A percentile compares a stretch with the other conserved stretches of the same genome.
Evolutionary conservation across 2,329 filamentous ascomycete genomes (phyloP).

Genomic region (Aspergillus fumigatiaffinis): DNA sequence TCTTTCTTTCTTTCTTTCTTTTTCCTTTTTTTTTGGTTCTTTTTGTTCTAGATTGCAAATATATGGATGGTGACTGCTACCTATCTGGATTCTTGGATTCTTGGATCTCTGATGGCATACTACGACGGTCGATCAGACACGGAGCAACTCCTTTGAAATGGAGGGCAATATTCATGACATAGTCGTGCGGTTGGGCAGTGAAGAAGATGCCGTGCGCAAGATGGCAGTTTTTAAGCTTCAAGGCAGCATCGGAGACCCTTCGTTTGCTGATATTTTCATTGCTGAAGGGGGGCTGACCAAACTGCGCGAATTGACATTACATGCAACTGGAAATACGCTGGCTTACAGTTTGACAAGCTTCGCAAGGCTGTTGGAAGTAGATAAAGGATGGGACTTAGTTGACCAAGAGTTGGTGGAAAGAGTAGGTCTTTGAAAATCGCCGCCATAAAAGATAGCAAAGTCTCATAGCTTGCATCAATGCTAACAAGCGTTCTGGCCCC

Average conservation of each 20-base stretch:
- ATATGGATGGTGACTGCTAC: neutral
- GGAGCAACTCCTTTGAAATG: slow-evolving; percentile 33
- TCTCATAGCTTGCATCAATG: neutral
- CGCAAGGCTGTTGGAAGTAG: slow-evolving; percentile 82
- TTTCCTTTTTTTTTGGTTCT: too few relatives aligned
- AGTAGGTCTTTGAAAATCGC: slow-evolving; percentile 44
- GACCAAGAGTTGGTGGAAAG: slow-evolving; percentile 54
- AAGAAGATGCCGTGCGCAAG: slow-evolving; percentile 87
- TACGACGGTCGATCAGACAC: neutral
- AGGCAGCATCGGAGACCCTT: slow-evolving; percentile 88
- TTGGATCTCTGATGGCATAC: neutral
- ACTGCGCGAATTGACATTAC: slow-evolving; percentile 77
- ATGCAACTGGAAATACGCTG: slow-evolving; percentile 84
- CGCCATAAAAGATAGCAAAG: neutral
- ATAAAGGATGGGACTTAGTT: slow-evolving; percentile 87
- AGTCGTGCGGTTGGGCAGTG: slow-evolving; percentile 56
- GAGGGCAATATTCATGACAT: slow-evolving; percentile 55
- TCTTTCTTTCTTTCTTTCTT: too few relatives aligned
- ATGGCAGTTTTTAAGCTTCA: slow-evolving; percentile 99
- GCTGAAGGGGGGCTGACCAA: slow-evolving; percentile 78
- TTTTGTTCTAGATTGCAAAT: neutral
- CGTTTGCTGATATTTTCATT: slow-evolving; percentile 96
- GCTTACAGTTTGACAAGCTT: slow-evolving; percentile 92
- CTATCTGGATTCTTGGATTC: neutral
- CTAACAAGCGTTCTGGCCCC: slow-evolving; percentile 2